phyloP scores from a whole-genome alignment of 1,284 basidiomycete species.

The Pseudozyma thailandica region DNA sequence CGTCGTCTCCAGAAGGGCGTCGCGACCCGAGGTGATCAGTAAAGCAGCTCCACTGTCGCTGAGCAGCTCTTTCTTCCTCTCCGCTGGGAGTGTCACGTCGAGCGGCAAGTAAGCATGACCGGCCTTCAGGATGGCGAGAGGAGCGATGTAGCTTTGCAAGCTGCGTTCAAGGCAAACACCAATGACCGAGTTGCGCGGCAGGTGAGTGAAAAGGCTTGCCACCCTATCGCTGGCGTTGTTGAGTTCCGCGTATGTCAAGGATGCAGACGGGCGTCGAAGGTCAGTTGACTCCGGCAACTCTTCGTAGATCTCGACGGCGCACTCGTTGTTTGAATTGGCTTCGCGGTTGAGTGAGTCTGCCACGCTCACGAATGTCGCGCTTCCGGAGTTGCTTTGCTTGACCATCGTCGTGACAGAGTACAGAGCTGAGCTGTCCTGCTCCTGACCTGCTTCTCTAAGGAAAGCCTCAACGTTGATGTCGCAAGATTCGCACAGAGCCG shows the following conservation, averaged over 20 bases:
- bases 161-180: constrained; percentile 57
- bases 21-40: constrained; percentile 31
- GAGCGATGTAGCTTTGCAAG: constrained; percentile 53
- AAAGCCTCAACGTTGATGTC: constrained; percentile 12
- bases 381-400: not conserved
- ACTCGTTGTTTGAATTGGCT: constrained; percentile 17
- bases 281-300: constrained; percentile 15
- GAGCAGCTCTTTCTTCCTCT: constrained; percentile 61
- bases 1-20: constrained; percentile 1
- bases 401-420: constrained; percentile 11
- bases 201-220: constrained; percentile 19
- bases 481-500: constrained; percentile 23
- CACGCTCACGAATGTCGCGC: constrained; percentile 5
- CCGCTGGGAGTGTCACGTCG: constrained; percentile 62
- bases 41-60: constrained; percentile 49
- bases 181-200: constrained; percentile 46
- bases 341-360: constrained; percentile 16
- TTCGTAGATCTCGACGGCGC: constrained; percentile 45
- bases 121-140: constrained; percentile 55
- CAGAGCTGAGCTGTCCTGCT: constrained; percentile 1
- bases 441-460: constrained; percentile 1
- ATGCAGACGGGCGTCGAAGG: constrained; percentile 6
- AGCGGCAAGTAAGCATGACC: constrained; percentile 66
- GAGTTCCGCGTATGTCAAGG: constrained; percentile 50
- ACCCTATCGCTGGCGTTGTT: constrained; percentile 25